phyloP scores from a whole-genome alignment of 176 grass and related monocot species.

The Rhipidocladum racemiflorum region DNA sequence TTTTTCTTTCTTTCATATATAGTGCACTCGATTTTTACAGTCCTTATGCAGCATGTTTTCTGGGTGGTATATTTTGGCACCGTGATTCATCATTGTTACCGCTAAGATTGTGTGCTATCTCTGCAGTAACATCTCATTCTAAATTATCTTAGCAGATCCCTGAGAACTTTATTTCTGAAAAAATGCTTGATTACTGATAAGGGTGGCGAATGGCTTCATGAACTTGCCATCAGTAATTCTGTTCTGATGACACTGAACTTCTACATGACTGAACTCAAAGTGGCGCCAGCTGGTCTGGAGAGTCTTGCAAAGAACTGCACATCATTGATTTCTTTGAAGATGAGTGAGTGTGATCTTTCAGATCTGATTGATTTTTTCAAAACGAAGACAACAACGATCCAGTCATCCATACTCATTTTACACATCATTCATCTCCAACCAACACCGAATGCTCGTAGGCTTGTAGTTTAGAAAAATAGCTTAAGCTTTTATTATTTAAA shows the following conservation, averaged over 20 bases:
- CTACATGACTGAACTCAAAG: conserved; percentile 80
- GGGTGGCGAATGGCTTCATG: conserved; percentile 68
- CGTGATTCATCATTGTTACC: neutral
- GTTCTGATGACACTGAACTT: conserved; percentile 79
- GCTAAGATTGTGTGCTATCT: conserved; percentile 13
- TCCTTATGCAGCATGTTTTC: too few species aligned
- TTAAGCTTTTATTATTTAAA: too few species aligned
- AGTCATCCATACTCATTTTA: too few species aligned
- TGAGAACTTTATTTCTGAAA: conserved; percentile 77
- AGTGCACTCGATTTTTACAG: too few species aligned
- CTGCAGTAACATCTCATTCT: conserved; percentile 32
- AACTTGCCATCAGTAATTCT: conserved; percentile 66
- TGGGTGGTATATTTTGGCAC: too few species aligned
- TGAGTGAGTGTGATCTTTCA: conserved; percentile 76
- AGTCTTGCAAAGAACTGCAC: conserved; percentile 76
- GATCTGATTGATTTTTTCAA: conserved; percentile 62
- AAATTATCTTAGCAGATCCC: conserved; percentile 46
- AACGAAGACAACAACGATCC: too few species aligned
- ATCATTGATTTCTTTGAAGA: conserved; percentile 79
- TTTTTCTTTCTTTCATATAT: too few species aligned
- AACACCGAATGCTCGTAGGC: too few species aligned
- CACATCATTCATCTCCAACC: too few species aligned
- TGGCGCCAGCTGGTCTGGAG: conserved; percentile 63
- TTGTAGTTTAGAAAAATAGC: too few species aligned
- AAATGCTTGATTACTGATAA: conserved; percentile 49